These are phyloP conservation scores for Blastosporella zonata DNA, from an alignment of 1,284 basidiomycete species.

Conservation along the genomic window DNA sequence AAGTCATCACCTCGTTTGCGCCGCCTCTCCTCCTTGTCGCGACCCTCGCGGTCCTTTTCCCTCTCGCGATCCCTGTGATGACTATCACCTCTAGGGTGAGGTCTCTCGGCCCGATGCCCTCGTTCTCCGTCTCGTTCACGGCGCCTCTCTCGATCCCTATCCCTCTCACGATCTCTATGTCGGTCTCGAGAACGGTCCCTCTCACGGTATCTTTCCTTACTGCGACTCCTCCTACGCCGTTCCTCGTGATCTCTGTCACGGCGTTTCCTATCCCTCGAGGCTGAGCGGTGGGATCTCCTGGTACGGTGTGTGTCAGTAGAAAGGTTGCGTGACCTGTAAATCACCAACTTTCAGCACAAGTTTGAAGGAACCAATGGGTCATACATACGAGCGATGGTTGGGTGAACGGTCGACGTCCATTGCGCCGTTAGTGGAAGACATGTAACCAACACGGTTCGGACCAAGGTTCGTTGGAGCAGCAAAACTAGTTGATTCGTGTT, in stretches of 20 bases:
- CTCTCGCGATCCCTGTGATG: conserved; percentile 45
- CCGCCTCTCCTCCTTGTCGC: conserved; percentile 45
- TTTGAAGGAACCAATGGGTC: conserved; percentile 13
- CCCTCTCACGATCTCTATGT: conserved; percentile 40
- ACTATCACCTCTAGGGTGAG: conserved; percentile 24
- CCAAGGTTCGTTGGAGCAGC: neutral
- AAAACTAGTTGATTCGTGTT: conserved; percentile 20
- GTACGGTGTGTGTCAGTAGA: conserved; percentile 73
- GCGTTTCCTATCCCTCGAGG: conserved; percentile 55
- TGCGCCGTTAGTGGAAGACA: conserved; percentile 38
- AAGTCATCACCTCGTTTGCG: conserved; percentile 45
- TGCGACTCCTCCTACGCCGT: conserved; percentile 37
- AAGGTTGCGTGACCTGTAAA: conserved; percentile 58
- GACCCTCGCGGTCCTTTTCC: conserved; percentile 33
- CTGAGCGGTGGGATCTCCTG: conserved; percentile 66
- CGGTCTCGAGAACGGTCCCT: conserved; percentile 53
- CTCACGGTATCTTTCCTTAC: conserved; percentile 38
- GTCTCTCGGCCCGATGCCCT: conserved; percentile 40
- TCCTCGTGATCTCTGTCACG: conserved; percentile 50
- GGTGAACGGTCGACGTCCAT: conserved; percentile 67
- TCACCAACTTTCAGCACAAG: conserved; percentile 11
- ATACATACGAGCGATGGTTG: conserved; percentile 61
- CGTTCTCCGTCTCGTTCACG: conserved; percentile 42
- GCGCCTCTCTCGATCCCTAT: conserved; percentile 41
- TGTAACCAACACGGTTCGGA: conserved; percentile 10